Percentiles rank a stretch among this genome's conserved stretches.
phyloP scores from a whole-genome alignment of 768 basidiomycete species.

The Kwoniella mangroviensis region DNA sequence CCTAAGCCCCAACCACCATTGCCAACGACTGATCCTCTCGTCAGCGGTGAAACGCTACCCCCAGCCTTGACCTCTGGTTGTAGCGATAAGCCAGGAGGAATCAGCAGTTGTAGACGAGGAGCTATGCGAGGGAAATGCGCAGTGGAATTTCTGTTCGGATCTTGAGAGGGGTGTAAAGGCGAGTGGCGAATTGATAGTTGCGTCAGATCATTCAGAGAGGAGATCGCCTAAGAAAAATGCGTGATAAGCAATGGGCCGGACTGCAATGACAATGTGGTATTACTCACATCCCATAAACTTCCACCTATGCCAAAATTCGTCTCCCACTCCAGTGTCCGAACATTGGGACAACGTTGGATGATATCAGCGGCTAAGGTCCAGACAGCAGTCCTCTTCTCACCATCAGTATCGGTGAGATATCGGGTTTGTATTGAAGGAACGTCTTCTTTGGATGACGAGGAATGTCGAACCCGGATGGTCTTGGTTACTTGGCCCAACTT shows the following conservation, averaged over 20 bases:
- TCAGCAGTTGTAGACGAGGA: not conserved
- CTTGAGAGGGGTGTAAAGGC: slow-evolving; percentile 6
- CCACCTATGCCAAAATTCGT: slow-evolving; percentile 10
- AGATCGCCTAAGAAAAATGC: slow-evolving; percentile 5
- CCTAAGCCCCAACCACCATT: slow-evolving; percentile 18
- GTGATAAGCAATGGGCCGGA: not conserved
- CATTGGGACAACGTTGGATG: not conserved
- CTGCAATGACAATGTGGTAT: not conserved
- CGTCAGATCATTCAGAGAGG: not conserved
- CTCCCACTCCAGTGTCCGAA: slow-evolving; percentile 13
- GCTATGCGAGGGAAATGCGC: slow-evolving; percentile 8
- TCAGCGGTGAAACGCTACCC: not conserved
- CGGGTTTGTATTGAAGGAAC: not conserved
- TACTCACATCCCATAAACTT: slow-evolving; percentile 19
- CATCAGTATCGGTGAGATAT: not conserved
- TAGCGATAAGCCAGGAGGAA: not conserved
- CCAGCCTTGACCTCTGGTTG: not conserved
- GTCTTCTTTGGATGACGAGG: not conserved
- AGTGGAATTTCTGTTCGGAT: not conserved
- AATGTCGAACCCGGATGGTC: not conserved
- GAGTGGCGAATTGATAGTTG: slow-evolving; percentile 6
- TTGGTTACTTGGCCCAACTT: not conserved
- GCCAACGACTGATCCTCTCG: not conserved
- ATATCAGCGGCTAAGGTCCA: slow-evolving; percentile 11
- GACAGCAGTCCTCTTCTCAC: not conserved